Conservation (phyloP, 805 yeast species). For the Metschnikowia arizonensis region DNA sequence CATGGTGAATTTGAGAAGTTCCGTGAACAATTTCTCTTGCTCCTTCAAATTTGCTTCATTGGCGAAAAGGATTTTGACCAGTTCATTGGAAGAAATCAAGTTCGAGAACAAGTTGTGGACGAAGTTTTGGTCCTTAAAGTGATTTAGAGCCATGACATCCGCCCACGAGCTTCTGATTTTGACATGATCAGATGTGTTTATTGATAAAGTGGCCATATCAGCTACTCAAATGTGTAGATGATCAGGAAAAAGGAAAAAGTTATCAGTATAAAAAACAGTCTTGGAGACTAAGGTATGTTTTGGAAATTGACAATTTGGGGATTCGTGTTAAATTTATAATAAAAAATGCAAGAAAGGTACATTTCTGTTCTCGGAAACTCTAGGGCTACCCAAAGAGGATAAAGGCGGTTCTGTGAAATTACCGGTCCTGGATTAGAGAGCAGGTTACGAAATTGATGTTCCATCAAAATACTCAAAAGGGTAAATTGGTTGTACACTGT, state of each 20-base stretch:
- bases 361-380: constrained; percentile 5
- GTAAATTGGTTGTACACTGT: neutral
- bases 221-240: neutral
- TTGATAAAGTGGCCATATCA: constrained; percentile 9
- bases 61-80: constrained; percentile 21
- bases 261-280: neutral
- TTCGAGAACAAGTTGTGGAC: constrained; percentile 30
- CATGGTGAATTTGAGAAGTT: constrained; percentile 31
- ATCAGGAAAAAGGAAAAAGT: neutral
- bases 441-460: constrained; percentile 3
- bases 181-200: constrained; percentile 17
- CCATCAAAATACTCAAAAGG: constrained; percentile 3
- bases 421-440: constrained; percentile 2
- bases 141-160: constrained; percentile 25
- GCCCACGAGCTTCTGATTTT: constrained; percentile 34
- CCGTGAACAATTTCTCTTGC: constrained; percentile 35
- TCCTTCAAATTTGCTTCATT: constrained; percentile 22
- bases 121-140: constrained; percentile 29
- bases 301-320: constrained; percentile 4
- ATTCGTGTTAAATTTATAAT: neutral
- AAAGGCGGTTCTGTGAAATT: constrained; percentile 3
- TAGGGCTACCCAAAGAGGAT: constrained; percentile 4
- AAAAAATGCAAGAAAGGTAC: neutral
- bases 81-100: constrained; percentile 30
- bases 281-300: neutral